These are phyloP conservation scores for Neurospora discreta DNA, from an alignment of 495 filamentous ascomycete genomes.

Conservation along the genomic window DNA sequence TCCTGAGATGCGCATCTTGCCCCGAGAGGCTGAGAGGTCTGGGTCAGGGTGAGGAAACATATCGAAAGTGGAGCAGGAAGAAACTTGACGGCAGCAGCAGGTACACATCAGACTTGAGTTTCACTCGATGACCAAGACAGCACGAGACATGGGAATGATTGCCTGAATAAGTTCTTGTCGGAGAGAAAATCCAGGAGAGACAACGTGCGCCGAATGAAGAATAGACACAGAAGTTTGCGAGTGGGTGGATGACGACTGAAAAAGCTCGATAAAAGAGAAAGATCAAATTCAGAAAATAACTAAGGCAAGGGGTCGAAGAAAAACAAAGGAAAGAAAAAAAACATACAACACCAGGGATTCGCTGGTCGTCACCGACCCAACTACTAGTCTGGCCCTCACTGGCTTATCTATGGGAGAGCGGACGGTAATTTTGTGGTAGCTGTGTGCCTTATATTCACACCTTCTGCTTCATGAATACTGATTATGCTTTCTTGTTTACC, in stretches of 20 bases:
- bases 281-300: neutral
- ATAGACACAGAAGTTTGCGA: neutral
- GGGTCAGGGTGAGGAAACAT: neutral
- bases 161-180: neutral
- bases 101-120: neutral
- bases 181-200: neutral
- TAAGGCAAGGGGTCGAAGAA: neutral
- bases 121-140: neutral
- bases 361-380: constrained; percentile 37
- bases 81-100: neutral
- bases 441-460: neutral
- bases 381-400: constrained; percentile 27
- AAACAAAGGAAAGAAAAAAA: constrained; percentile 3
- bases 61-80: neutral
- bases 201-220: neutral
- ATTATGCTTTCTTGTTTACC: neutral
- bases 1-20: neutral
- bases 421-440: too few species aligned
- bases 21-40: neutral
- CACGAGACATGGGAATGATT: too few species aligned
- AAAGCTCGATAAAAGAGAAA: neutral
- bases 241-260: neutral
- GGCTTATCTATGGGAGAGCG: constrained; percentile 38
- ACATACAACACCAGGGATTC: constrained; percentile 20
- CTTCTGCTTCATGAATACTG: neutral